Conservation (phyloP, 257 asterid species). For the Scutellaria galericulata region DNA sequence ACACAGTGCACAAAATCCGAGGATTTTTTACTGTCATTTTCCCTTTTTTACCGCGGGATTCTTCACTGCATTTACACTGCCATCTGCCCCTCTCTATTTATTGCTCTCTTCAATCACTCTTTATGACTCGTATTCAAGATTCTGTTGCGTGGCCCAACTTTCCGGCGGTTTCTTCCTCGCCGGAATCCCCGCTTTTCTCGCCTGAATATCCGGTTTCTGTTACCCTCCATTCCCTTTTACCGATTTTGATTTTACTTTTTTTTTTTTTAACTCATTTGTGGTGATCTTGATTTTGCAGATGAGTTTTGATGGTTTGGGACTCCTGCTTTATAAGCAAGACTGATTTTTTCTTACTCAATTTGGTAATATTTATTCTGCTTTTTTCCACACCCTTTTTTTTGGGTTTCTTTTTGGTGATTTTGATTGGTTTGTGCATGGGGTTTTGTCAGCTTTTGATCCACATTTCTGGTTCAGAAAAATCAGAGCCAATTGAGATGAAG, state of each 20-base stretch:
- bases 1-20: slow-evolving; percentile 58
- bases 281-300: slow-evolving; percentile 23
- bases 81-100: slow-evolving; percentile 34
- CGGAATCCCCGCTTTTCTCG: slow-evolving; percentile 23
- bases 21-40: slow-evolving; percentile 35
- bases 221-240: background rate
- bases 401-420: slow-evolving; percentile 24
- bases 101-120: slow-evolving; percentile 27
- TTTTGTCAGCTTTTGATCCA: slow-evolving; percentile 28
- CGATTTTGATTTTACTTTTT: slow-evolving; percentile 15
- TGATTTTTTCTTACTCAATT: slow-evolving; percentile 39
- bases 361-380: slow-evolving; percentile 37
- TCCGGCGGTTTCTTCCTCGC: slow-evolving; percentile 9
- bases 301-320: slow-evolving; percentile 21
- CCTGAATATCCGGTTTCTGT: slow-evolving; percentile 22
- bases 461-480: slow-evolving; percentile 31
- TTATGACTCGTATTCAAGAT: slow-evolving; percentile 19
- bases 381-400: slow-evolving; percentile 1
- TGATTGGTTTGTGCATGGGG: slow-evolving; percentile 32
- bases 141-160: background rate
- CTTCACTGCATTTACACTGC: slow-evolving; percentile 16
- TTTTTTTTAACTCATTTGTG: background rate
- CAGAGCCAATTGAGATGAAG: slow-evolving; percentile 11
- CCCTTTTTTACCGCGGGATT: slow-evolving; percentile 32
- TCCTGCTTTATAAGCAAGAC: slow-evolving; percentile 13